Percentiles rank a stretch among this genome's conserved stretches.
Evolutionary conservation across 2,329 filamentous ascomycete species (phyloP).

Genomic region (Tolypocladium guangdongense): DNA sequence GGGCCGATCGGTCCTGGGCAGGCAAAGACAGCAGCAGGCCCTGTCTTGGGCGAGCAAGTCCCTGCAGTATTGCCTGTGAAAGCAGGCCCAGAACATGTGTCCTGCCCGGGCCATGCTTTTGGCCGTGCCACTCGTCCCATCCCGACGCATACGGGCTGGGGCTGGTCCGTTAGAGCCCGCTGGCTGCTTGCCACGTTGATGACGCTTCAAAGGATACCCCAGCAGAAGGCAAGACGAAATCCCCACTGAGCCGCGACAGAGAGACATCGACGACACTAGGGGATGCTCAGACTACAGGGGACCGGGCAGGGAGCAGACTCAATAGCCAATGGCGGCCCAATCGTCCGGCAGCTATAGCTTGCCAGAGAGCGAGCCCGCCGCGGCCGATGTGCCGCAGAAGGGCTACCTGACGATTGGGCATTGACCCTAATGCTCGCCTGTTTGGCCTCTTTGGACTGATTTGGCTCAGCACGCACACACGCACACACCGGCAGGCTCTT

Average conservation of each 20-base stretch:
- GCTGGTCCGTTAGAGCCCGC: constrained; percentile 3
- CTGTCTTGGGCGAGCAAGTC: background rate
- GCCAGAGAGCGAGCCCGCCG: background rate
- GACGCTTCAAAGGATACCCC: constrained; percentile 5
- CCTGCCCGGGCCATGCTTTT: background rate
- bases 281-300: background rate
- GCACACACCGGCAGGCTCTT: background rate
- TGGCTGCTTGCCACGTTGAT: constrained; percentile 24
- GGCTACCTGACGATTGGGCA: constrained; percentile 8
- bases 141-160: constrained; percentile 2
- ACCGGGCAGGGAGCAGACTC: background rate
- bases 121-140: background rate
- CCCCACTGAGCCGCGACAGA: background rate
- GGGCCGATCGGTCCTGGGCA: background rate
- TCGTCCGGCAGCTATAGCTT: background rate
- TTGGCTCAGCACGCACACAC: background rate
- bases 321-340: background rate
- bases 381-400: constrained; percentile 1
- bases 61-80: background rate
- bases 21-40: background rate
- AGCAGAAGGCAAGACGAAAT: background rate
- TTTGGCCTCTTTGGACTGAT: background rate
- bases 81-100: background rate
- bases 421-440: background rate
- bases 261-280: background rate